These are phyloP conservation scores for Chloropicon primus DNA, from an alignment of 139 green algal species.

Conservation along the genomic window DNA sequence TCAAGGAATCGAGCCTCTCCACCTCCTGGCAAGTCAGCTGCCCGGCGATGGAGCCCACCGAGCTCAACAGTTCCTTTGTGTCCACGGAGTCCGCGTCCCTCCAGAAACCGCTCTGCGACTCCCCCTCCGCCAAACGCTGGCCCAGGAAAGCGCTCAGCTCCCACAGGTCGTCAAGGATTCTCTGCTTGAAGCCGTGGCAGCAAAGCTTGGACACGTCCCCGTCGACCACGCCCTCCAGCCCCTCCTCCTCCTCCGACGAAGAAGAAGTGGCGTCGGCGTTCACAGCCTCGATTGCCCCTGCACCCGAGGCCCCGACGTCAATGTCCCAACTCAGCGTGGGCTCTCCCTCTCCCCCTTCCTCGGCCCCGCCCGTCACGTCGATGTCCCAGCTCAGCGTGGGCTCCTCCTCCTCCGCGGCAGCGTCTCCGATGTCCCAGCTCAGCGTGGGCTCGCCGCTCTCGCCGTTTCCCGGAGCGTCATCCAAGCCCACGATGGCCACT, in stretches of 20 bases:
- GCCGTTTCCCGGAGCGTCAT: neutral
- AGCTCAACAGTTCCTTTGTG: neutral
- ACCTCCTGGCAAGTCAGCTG: neutral
- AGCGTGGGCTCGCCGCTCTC: neutral
- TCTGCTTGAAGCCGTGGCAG: neutral
- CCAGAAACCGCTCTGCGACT: neutral
- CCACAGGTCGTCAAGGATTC: neutral
- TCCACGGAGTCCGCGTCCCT: neutral
- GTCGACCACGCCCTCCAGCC: neutral
- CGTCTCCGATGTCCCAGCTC: neutral
- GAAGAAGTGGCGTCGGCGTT: no score
- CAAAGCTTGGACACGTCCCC: neutral
- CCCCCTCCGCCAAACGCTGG: neutral
- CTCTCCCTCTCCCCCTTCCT: neutral
- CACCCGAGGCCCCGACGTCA: no score
- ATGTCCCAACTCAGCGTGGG: no score
- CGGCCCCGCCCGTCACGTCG: neutral
- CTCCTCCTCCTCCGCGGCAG: neutral
- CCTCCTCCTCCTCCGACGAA: neutral
- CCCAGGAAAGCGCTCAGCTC: neutral
- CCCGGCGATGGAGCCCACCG: neutral
- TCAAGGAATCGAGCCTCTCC: neutral
- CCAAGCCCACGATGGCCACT: neutral
- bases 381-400: neutral
- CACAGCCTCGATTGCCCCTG: no score